Percentiles rank a stretch among this genome's conserved stretches.
Conservation (phyloP, 116 monocot species). For the Iris pallida region DNA sequence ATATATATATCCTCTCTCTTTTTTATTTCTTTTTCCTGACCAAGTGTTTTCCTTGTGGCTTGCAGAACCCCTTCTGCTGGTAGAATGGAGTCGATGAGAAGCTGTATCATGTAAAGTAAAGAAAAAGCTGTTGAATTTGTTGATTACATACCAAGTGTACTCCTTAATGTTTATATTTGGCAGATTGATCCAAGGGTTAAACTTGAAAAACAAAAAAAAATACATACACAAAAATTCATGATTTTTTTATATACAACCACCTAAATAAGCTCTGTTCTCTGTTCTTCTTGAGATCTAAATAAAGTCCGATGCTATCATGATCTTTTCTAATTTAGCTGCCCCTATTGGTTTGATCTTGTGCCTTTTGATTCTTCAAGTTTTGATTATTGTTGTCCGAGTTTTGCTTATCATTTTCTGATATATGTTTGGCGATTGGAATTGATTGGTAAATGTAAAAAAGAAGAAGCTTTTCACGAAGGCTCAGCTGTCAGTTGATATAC, state of each 20-base stretch:
- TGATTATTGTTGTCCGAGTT: too few relatives aligned
- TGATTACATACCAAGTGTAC: not conserved
- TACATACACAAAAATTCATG: constrained; percentile 4
- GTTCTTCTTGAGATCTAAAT: not conserved
- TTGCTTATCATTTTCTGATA: too few relatives aligned
- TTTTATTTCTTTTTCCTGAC: not conserved
- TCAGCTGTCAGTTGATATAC: too few relatives aligned
- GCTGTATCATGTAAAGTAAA: not conserved
- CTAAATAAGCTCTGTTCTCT: not conserved
- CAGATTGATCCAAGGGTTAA: constrained; percentile 3
- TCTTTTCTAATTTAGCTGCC: not conserved
- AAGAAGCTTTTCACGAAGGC: too few relatives aligned
- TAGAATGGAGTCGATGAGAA: constrained; percentile 1
- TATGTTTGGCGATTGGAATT: too few relatives aligned
- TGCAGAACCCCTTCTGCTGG: constrained; percentile 2
- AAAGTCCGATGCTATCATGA: not conserved
- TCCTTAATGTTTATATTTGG: not conserved
- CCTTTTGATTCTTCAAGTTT: too few relatives aligned
- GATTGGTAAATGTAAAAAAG: too few relatives aligned
- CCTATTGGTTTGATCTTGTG: too few relatives aligned
- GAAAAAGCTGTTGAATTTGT: not conserved
- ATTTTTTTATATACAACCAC: not conserved
- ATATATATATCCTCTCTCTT: not conserved
- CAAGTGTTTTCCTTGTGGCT: not conserved
- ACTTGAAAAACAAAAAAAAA: not conserved